Evolutionary conservation across 2,329 filamentous ascomycete species (phyloP).

Genomic region (Alternaria triticina): DNA sequence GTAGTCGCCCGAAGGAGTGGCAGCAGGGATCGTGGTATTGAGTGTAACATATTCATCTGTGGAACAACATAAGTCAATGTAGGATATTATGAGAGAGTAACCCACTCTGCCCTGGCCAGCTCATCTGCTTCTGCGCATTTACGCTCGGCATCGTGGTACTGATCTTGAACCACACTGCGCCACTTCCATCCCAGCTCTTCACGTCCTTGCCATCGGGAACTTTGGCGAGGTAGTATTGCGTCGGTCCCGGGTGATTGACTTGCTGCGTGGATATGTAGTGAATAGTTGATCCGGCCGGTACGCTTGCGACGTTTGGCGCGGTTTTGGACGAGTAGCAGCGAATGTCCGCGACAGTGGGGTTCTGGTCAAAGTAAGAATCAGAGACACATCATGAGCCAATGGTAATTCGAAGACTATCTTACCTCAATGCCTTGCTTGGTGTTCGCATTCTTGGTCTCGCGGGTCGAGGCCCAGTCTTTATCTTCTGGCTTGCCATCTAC

Average conservation of each 20-base stretch:
- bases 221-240: constrained; percentile 40
- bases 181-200: constrained; percentile 36
- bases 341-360: constrained; percentile 34
- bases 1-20: constrained; percentile 49
- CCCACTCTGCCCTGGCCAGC: constrained; percentile 34
- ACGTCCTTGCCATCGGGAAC: constrained; percentile 29
- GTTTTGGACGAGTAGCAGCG: constrained; percentile 34
- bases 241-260: constrained; percentile 40
- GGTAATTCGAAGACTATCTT: neutral
- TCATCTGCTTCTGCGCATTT: constrained; percentile 36
- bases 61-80: neutral
- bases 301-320: constrained; percentile 26
- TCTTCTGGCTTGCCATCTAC: constrained; percentile 21
- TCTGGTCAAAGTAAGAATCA: constrained; percentile 10
- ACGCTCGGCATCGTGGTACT: constrained; percentile 34
- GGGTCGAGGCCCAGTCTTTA: constrained; percentile 35
- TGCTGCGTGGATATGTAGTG: constrained; percentile 41
- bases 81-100: neutral
- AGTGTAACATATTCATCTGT: constrained; percentile 32
- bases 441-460: constrained; percentile 30
- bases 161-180: constrained; percentile 40
- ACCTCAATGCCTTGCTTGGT: constrained; percentile 37
- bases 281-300: constrained; percentile 35
- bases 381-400: neutral
- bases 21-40: constrained; percentile 45